Evolutionary conservation across 306 rosid species (phyloP).

Genomic region (Quercus alba): DNA sequence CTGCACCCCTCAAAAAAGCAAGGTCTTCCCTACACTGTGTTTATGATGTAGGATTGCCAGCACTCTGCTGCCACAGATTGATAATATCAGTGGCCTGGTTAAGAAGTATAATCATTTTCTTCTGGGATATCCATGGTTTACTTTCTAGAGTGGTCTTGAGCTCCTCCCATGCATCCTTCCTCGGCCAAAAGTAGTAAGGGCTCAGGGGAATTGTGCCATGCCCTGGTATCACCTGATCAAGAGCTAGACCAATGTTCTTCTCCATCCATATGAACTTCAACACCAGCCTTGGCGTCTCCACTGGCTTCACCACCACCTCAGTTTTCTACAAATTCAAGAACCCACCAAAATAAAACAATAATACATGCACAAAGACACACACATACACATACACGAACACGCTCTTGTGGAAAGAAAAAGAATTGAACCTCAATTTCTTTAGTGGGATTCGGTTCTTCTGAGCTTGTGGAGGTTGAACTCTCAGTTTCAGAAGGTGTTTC

Average conservation of each 20-base stretch:
- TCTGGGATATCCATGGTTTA: slow-evolving; percentile 96
- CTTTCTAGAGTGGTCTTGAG: slow-evolving; percentile 82
- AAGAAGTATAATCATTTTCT: slow-evolving; percentile 95
- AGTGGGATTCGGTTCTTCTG: background rate
- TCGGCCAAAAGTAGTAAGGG: slow-evolving; percentile 95
- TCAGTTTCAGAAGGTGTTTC: background rate
- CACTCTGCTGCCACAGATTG: slow-evolving; percentile 98
- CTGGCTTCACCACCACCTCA: slow-evolving; percentile 79
- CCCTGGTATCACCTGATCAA: slow-evolving; percentile 79
- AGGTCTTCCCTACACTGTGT: background rate
- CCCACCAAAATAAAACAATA: too few species aligned
- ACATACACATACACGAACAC: background rate
- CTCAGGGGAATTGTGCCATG: slow-evolving; percentile 84
- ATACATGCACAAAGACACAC: too few species aligned
- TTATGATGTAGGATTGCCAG: slow-evolving; percentile 48
- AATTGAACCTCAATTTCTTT: background rate
- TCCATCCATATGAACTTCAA: slow-evolving; percentile 94
- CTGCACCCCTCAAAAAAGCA: background rate
- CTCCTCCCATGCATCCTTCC: slow-evolving; percentile 99
- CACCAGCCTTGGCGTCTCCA: slow-evolving; percentile 67
- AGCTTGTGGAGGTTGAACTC: background rate
- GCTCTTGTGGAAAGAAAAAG: background rate
- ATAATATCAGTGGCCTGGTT: slow-evolving; percentile 94
- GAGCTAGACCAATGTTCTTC: slow-evolving; percentile 86
- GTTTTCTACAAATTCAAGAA: slow-evolving; percentile 46